phyloP scores from a whole-genome alignment of 1,139 yeast species.

The Geotrichum cucujoidarum region DNA sequence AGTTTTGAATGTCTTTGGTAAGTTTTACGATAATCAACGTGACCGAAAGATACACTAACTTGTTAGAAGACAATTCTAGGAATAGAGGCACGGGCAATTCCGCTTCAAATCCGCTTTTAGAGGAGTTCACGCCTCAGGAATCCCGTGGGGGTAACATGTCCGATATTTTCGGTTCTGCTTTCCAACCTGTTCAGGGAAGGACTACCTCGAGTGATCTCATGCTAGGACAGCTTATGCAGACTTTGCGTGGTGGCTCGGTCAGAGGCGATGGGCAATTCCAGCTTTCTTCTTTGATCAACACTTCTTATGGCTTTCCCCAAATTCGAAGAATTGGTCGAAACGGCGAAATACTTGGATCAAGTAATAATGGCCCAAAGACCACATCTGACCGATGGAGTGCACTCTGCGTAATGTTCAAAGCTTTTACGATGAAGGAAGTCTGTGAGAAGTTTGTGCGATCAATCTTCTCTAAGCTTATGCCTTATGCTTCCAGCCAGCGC shows the following conservation, averaged over 20 bases:
- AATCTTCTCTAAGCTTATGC: slow-evolving; percentile 40
- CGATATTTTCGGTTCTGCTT: background rate
- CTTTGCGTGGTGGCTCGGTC: slow-evolving; percentile 3
- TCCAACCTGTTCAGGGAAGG: background rate
- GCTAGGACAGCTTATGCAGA: slow-evolving; percentile 13
- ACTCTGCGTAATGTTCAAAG: slow-evolving; percentile 47
- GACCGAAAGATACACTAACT: background rate
- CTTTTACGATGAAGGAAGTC: slow-evolving; percentile 41
- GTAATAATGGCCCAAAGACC: slow-evolving; percentile 42
- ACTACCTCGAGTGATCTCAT: background rate
- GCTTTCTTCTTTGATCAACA: background rate
- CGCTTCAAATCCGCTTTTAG: slow-evolving; percentile 13
- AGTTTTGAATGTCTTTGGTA: slow-evolving; percentile 3
- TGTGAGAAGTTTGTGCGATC: slow-evolving; percentile 48
- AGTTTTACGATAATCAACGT: background rate
- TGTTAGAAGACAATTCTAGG: background rate
- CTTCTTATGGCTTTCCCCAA: background rate
- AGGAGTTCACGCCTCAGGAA: slow-evolving; percentile 2
- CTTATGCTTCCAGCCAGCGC: slow-evolving; percentile 39
- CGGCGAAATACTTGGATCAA: slow-evolving; percentile 21
- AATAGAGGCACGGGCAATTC: background rate
- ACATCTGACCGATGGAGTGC: slow-evolving; percentile 71
- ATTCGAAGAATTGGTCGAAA: slow-evolving; percentile 1
- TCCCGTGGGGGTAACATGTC: background rate
- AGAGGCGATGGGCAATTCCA: slow-evolving; percentile 10